Conservation (phyloP, 1,284 basidiomycete genomes). For the Omphalotus olearius region DNA sequence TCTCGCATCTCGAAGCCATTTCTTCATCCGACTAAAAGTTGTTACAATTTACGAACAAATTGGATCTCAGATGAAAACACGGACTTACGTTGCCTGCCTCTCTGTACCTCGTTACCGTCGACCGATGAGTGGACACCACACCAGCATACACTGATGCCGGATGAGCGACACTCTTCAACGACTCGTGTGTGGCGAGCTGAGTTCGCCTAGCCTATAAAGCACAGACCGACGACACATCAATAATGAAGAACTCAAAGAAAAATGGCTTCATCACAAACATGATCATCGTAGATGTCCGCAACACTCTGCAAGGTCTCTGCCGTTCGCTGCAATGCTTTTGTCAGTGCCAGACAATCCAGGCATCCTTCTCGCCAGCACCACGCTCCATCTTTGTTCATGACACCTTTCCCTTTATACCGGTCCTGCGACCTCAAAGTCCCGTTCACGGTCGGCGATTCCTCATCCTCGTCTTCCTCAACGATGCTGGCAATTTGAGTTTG, state of each 20-base stretch:
- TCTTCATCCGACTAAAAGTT: slow-evolving; percentile 53
- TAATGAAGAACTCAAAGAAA: neutral
- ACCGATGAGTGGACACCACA: slow-evolving; percentile 67
- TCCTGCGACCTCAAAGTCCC: slow-evolving; percentile 22
- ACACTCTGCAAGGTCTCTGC: slow-evolving; percentile 71
- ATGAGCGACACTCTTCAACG: slow-evolving; percentile 70
- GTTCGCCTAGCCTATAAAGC: slow-evolving; percentile 59
- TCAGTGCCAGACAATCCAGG: slow-evolving; percentile 68
- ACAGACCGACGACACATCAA: neutral
- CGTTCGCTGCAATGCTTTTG: slow-evolving; percentile 76
- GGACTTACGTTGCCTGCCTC: slow-evolving; percentile 42
- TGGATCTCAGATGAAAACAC: neutral
- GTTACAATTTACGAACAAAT: neutral
- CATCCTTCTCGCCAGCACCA: slow-evolving; percentile 86
- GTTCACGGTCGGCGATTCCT: neutral
- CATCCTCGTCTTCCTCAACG: slow-evolving; percentile 43
- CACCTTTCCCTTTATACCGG: slow-evolving; percentile 33
- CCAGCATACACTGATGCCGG: slow-evolving; percentile 70
- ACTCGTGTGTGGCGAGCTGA: slow-evolving; percentile 71
- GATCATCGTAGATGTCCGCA: slow-evolving; percentile 75
- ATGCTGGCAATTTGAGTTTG: slow-evolving; percentile 36
- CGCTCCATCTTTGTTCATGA: slow-evolving; percentile 69
- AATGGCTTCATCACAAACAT: slow-evolving; percentile 42
- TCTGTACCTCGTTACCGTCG: slow-evolving; percentile 60
- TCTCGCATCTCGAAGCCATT: slow-evolving; percentile 74